phyloP scores from a whole-genome alignment of 2,329 filamentous ascomycete species.

The Aureobasidium zeae region DNA sequence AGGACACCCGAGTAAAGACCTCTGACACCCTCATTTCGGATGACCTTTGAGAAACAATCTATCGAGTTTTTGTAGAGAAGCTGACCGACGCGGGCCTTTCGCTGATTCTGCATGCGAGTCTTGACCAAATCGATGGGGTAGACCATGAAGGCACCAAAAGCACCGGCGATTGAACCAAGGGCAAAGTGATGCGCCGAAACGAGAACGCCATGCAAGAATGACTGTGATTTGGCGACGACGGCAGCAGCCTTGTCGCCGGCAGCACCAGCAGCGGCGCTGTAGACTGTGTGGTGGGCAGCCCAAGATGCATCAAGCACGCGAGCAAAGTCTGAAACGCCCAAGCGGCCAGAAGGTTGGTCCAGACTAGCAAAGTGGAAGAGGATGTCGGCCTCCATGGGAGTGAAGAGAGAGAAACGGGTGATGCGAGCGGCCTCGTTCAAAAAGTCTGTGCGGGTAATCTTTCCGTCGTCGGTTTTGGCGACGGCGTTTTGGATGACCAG shows the following conservation, averaged over 20 bases:
- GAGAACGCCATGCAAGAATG: conserved; percentile 54
- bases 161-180: conserved; percentile 81
- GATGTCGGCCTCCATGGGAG: conserved; percentile 97
- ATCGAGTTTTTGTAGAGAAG: conserved; percentile 93
- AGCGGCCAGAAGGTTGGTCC: conserved; percentile 76
- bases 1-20: conserved; percentile 92
- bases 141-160: conserved; percentile 98
- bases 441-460: conserved; percentile 90
- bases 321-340: conserved; percentile 75
- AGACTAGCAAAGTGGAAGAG: conserved; percentile 96
- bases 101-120: conserved; percentile 97
- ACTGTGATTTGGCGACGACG: conserved; percentile 46
- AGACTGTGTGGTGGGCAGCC: conserved; percentile 47
- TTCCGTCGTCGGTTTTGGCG: conserved; percentile 72
- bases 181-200: conserved; percentile 85
- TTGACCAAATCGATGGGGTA: conserved; percentile 98
- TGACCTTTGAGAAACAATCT: conserved; percentile 88
- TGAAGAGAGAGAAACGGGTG: conserved; percentile 91
- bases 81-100: conserved; percentile 71
- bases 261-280: conserved; percentile 34
- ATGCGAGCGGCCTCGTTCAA: conserved; percentile 84
- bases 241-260: conserved; percentile 40
- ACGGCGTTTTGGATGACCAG: conserved; percentile 83
- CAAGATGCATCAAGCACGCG: conserved; percentile 93
- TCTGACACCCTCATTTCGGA: conserved; percentile 80